These are phyloP conservation scores for Platanus orientalis DNA, from an alignment of 164 flowering plant species.

Conservation along the genomic window DNA sequence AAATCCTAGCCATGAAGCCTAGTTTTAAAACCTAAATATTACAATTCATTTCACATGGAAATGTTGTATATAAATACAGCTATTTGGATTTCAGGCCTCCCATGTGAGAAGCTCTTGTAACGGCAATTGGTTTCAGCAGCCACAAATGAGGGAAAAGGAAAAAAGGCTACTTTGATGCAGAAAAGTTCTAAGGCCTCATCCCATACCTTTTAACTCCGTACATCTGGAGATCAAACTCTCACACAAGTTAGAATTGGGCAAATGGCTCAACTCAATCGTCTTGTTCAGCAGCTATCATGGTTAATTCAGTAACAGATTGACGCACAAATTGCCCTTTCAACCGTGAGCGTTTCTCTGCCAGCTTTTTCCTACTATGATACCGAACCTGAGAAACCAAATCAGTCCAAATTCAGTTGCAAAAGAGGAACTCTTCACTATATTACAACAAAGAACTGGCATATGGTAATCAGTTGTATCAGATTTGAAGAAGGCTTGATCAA, in stretches of 20 bases:
- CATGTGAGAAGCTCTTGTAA: background rate
- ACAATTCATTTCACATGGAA: background rate
- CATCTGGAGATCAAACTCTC: background rate
- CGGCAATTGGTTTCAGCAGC: conserved; percentile 13
- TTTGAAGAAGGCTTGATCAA: no score
- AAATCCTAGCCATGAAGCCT: background rate
- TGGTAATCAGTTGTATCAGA: no score
- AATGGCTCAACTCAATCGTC: conserved; percentile 10
- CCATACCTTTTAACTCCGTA: conserved; percentile 4
- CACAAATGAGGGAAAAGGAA: background rate
- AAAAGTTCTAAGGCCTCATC: background rate
- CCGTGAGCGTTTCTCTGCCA: conserved; percentile 58
- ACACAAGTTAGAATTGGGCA: background rate
- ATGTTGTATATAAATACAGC: conserved; percentile 5
- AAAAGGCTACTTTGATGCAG: background rate
- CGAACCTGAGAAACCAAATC: conserved; percentile 39
- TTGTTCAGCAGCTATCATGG: conserved; percentile 8
- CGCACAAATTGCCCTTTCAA: conserved; percentile 57
- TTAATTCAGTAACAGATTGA: conserved; percentile 23
- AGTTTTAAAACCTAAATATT: conserved; percentile 4
- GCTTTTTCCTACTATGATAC: conserved; percentile 51
- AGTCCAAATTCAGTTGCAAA: conserved; percentile 7
- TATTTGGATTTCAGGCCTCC: background rate
- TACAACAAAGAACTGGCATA: background rate
- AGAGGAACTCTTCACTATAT: background rate